Percentiles rank a stretch among this genome's conserved stretches.
Conservation (phyloP, 2,329 filamentous ascomycete genomes). For the Moelleriella libera region DNA sequence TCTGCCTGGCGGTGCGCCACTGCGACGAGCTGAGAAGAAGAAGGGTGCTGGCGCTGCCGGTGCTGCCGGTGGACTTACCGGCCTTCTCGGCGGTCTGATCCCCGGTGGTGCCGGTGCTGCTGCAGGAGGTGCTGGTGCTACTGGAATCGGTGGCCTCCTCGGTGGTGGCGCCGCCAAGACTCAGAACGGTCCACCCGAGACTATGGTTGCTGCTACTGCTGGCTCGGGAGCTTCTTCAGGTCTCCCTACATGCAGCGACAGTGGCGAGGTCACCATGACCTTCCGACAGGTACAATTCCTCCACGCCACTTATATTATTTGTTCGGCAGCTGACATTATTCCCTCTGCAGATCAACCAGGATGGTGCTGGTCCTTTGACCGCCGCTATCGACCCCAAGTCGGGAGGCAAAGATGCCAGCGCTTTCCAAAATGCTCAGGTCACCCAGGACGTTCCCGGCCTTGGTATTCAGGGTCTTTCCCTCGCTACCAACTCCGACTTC, state of each 20-base stretch:
- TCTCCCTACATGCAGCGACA: slow-evolving; percentile 45
- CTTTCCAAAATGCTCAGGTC: slow-evolving; percentile 46
- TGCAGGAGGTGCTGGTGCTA: too few relatives aligned
- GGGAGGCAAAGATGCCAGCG: slow-evolving; percentile 42
- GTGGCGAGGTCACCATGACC: slow-evolving; percentile 47
- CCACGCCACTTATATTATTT: slow-evolving; percentile 2
- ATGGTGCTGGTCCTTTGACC: slow-evolving; percentile 49
- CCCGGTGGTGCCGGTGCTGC: slow-evolving; percentile 1
- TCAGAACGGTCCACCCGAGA: slow-evolving; percentile 28
- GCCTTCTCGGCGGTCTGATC: slow-evolving; percentile 2
- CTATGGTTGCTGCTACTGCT: slow-evolving; percentile 35
- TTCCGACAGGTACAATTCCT: slow-evolving; percentile 32
- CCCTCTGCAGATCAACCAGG: slow-evolving; percentile 50
- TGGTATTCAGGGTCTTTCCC: slow-evolving; percentile 39
- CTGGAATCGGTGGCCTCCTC: background rate
- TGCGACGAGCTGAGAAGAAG: background rate
- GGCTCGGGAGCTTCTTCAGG: slow-evolving; percentile 38
- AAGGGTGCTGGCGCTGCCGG: background rate
- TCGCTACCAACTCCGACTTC: slow-evolving; percentile 48
- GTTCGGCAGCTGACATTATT: background rate
- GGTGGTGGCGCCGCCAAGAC: slow-evolving; percentile 21
- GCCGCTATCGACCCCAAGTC: slow-evolving; percentile 48
- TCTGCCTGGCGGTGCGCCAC: slow-evolving; percentile 1
- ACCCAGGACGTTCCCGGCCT: slow-evolving; percentile 47
- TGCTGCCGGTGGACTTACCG: background rate